Evolutionary conservation across 176 grass and related monocot genomes (phyloP).

Genomic region (barley (Hordeum vulgare)): MorexV3_pseudomolecules_assembly NC_058524.1:533856424-533856923

Average conservation of each 20-base stretch:
- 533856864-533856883: background rate
- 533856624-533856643: constrained; percentile 32
- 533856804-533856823: background rate
- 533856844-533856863: background rate
- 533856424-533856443: background rate
- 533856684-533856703: background rate
- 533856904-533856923: no score
- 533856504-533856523: background rate
- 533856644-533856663: constrained; percentile 1
- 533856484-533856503: background rate
- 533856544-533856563: constrained; percentile 10
- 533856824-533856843: background rate
- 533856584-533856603: constrained; percentile 80
- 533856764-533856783: background rate
- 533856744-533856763: background rate
- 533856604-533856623: constrained; percentile 50
- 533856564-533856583: constrained; percentile 29
- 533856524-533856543: constrained; percentile 1
- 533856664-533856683: background rate
- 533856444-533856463: background rate
- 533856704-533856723: constrained; percentile 20
- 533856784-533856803: background rate
- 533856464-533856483: background rate
- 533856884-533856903: background rate
- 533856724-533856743: background rate